These are phyloP conservation scores for Posidonia oceanica DNA, from an alignment of 116 monocot species.

Conservation along the genomic window DNA sequence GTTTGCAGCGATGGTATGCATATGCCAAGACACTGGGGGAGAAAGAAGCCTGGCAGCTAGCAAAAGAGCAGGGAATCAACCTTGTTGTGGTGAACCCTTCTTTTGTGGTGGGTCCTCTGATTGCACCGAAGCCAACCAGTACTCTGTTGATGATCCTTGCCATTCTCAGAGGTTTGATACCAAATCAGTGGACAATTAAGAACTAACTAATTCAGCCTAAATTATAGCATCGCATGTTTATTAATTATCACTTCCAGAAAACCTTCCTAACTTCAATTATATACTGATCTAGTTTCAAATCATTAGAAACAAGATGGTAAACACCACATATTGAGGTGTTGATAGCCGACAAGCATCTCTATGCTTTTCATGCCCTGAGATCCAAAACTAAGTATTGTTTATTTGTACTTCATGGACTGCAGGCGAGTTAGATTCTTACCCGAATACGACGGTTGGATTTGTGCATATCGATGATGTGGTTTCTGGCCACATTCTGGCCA, in stretches of 20 bases:
- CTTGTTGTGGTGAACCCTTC: constrained; percentile 80
- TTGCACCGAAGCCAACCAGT: constrained; percentile 64
- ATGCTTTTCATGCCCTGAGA: too few species aligned
- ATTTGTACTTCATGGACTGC: neutral
- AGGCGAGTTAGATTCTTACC: constrained; percentile 41
- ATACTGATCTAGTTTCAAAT: too few species aligned
- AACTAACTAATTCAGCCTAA: too few species aligned
- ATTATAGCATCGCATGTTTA: too few species aligned
- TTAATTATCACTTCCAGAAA: too few species aligned
- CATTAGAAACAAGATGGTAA: too few species aligned
- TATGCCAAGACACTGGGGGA: constrained; percentile 78
- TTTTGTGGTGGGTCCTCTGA: constrained; percentile 60
- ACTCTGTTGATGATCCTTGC: constrained; percentile 34
- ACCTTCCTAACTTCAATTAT: too few species aligned
- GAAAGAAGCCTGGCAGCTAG: constrained; percentile 58
- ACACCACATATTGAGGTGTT: too few species aligned
- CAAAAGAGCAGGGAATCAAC: constrained; percentile 34
- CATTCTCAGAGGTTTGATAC: constrained; percentile 37
- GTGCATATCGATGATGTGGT: constrained; percentile 84
- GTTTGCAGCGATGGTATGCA: constrained; percentile 52
- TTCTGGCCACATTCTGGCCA: constrained; percentile 51
- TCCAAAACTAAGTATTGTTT: too few species aligned
- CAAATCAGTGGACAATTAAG: too few species aligned
- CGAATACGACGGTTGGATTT: constrained; percentile 60
- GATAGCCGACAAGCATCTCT: too few species aligned